A percentile compares a stretch with the other conserved stretches of the same genome.
phyloP scores from a whole-genome alignment of 208 protist species.

The Leishmania aethiopica region DNA sequence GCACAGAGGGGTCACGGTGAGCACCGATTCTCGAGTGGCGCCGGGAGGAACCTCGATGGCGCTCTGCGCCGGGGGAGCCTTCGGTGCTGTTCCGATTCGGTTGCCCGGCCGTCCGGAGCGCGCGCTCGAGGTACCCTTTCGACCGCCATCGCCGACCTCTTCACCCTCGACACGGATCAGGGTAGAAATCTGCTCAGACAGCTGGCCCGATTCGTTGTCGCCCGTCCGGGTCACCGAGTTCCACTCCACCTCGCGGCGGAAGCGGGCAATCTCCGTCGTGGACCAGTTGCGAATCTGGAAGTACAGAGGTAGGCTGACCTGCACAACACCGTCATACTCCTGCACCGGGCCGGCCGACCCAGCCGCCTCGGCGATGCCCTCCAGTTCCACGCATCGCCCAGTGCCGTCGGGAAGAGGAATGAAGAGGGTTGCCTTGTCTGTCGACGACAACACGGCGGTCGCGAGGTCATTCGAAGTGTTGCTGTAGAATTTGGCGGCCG shows the following conservation, averaged over 20 bases:
- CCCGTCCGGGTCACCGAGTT: slow-evolving; percentile 29
- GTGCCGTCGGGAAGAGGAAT: slow-evolving; percentile 93
- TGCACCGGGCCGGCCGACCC: slow-evolving; percentile 48
- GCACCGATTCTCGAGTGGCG: slow-evolving; percentile 57
- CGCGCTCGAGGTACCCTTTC: neutral
- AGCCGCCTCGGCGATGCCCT: slow-evolving; percentile 61
- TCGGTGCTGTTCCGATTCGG: neutral
- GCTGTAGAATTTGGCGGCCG: neutral
- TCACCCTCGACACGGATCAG: slow-evolving; percentile 8
- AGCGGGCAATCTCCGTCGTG: slow-evolving; percentile 63
- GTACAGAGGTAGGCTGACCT: slow-evolving; percentile 13
- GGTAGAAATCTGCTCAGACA: neutral
- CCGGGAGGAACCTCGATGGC: slow-evolving; percentile 90
- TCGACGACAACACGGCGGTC: neutral
- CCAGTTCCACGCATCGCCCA: slow-evolving; percentile 80
- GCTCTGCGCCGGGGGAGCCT: neutral
- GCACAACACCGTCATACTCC: slow-evolving; percentile 37
- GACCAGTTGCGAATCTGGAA: slow-evolving; percentile 38
- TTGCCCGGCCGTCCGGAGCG: slow-evolving; percentile 53
- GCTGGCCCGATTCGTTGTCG: neutral
- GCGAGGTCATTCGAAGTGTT: neutral
- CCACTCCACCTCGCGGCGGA: slow-evolving; percentile 82
- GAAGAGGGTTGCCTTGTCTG: slow-evolving; percentile 90
- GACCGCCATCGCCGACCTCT: neutral
- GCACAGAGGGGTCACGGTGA: slow-evolving; percentile 81